A percentile compares a stretch with the other conserved stretches of the same genome.
Evolutionary conservation across 2,329 filamentous ascomycete species (phyloP).

Genomic region (Rhexocercosporidium sp.): DNA sequence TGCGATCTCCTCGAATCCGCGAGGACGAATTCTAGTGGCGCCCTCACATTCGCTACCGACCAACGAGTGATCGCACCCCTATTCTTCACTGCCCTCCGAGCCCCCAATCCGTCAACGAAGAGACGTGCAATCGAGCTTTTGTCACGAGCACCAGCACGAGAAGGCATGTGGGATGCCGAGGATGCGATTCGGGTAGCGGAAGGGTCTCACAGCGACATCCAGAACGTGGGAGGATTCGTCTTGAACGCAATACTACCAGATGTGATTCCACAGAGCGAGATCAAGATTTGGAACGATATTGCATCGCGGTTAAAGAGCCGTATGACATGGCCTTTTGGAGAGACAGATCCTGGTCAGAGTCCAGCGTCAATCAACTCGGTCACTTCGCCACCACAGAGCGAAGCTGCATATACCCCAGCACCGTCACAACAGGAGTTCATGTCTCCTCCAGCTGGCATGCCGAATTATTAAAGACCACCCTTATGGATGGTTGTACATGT

Average conservation of each 20-base stretch:
- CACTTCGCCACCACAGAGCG: slow-evolving; percentile 12
- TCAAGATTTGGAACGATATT: slow-evolving; percentile 21
- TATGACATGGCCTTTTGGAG: slow-evolving; percentile 32
- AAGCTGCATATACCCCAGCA: slow-evolving; percentile 1
- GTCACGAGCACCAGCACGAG: slow-evolving; percentile 30
- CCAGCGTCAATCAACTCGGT: neutral
- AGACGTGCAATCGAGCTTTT: slow-evolving; percentile 33
- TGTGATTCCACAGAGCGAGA: slow-evolving; percentile 18
- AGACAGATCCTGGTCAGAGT: slow-evolving; percentile 16
- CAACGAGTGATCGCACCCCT: slow-evolving; percentile 38
- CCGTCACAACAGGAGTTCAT: neutral
- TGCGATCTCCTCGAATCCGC: slow-evolving; percentile 28
- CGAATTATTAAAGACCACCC: neutral
- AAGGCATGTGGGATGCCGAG: slow-evolving; percentile 40
- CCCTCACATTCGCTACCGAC: slow-evolving; percentile 29
- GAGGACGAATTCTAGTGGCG: slow-evolving; percentile 4
- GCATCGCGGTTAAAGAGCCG: slow-evolving; percentile 22
- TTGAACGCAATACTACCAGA: slow-evolving; percentile 12
- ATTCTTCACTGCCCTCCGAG: slow-evolving; percentile 33
- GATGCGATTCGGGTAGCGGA: slow-evolving; percentile 31
- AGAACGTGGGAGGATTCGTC: slow-evolving; percentile 5
- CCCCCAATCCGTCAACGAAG: slow-evolving; percentile 22
- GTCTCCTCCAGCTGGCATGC: slow-evolving; percentile 5
- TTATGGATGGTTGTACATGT: neutral
- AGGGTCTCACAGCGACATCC: slow-evolving; percentile 17